Evolutionary conservation across 2,329 filamentous ascomycete species (phyloP).

Genomic region (Alternaria brassicicola): DNA sequence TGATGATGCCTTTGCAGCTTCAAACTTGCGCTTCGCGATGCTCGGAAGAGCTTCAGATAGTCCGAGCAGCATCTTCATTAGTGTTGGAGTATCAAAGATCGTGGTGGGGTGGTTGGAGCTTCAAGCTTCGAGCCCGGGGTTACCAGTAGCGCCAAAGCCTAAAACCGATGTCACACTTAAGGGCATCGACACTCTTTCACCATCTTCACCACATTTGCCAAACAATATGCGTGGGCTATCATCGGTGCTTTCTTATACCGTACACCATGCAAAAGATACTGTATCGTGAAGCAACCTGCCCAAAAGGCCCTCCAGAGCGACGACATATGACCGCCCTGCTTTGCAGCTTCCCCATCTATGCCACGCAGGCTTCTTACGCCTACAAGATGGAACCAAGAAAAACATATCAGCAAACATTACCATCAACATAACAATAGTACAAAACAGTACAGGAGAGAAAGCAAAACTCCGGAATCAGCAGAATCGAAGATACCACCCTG

Average conservation of each 20-base stretch:
- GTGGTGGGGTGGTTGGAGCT: background rate
- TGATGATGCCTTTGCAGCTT: slow-evolving; percentile 42
- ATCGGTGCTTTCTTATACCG: background rate
- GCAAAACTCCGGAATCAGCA: slow-evolving; percentile 4
- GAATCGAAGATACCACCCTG: background rate
- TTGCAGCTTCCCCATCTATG: slow-evolving; percentile 16
- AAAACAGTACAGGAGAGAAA: background rate
- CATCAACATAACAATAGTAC: slow-evolving; percentile 4
- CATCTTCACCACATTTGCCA: background rate
- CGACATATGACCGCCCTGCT: slow-evolving; percentile 3
- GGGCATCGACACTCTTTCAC: background rate
- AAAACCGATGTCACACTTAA: slow-evolving; percentile 10
- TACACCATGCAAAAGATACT: background rate
- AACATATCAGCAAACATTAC: background rate
- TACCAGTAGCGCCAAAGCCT: slow-evolving; percentile 7
- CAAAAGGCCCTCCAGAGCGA: background rate
- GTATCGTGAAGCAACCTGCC: background rate
- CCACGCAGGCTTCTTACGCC: slow-evolving; percentile 7
- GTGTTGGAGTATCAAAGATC: background rate
- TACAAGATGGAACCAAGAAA: background rate
- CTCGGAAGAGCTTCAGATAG: slow-evolving; percentile 44
- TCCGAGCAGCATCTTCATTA: slow-evolving; percentile 38
- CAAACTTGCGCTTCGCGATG: slow-evolving; percentile 48
- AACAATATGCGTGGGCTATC: background rate
- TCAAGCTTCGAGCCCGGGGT: slow-evolving; percentile 1